Conservation (phyloP, 2,329 filamentous ascomycete genomes). For the Ustulina deusta region DNA sequence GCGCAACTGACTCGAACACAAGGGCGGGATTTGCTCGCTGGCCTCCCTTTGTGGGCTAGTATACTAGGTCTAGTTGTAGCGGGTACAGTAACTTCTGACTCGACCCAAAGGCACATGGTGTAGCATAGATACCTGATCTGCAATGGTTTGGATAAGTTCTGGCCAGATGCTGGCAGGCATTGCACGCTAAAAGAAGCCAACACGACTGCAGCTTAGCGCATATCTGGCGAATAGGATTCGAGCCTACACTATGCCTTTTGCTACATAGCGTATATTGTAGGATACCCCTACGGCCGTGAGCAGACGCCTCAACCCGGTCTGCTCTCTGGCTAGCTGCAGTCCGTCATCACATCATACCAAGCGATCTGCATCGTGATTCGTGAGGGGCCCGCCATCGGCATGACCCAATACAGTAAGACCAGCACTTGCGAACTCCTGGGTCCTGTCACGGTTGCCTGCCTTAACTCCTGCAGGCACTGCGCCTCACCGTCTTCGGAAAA, state of each 20-base stretch:
- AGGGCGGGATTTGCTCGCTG: background rate
- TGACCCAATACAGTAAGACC: background rate
- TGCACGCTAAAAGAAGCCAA: background rate
- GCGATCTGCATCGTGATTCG: background rate
- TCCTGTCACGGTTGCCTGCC: background rate
- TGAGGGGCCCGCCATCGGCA: background rate
- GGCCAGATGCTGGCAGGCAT: constrained; percentile 12
- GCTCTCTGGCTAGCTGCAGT: background rate
- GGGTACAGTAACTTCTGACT: constrained; percentile 13
- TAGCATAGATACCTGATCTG: background rate
- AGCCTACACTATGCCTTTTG: background rate
- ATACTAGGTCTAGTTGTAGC: background rate
- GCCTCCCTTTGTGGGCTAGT: background rate
- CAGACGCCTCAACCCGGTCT: background rate
- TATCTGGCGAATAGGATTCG: background rate
- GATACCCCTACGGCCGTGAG: background rate
- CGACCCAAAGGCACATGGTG: constrained; percentile 15
- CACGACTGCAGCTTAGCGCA: background rate
- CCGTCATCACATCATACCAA: background rate
- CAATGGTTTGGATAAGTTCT: background rate
- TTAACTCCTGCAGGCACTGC: constrained; percentile 25
- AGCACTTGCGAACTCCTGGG: constrained; percentile 4
- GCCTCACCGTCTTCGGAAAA: constrained; percentile 32
- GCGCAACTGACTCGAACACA: background rate
- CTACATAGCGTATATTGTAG: background rate